phyloP scores from a whole-genome alignment of 208 protist genomes.

The Porcisia deanei region DNA sequence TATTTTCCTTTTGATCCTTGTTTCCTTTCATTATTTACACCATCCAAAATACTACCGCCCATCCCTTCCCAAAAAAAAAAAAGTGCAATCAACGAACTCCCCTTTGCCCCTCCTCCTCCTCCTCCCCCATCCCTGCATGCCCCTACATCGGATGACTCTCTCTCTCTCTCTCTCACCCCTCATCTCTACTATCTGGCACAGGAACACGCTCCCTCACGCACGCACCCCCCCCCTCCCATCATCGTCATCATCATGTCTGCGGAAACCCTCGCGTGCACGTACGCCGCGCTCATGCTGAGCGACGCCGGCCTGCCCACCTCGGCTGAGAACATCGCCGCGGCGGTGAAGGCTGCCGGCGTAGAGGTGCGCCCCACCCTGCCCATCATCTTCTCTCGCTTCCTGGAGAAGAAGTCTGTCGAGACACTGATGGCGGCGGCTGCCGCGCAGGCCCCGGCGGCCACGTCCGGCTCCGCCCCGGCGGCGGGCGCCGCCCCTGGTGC shows the following conservation, averaged over 20 bases:
- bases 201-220: background rate
- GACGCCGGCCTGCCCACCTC: constrained; percentile 72
- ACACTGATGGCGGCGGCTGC: constrained; percentile 60
- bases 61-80: too few species aligned
- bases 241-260: constrained; percentile 40
- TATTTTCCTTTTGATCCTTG: too few species aligned
- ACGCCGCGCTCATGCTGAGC: constrained; percentile 78
- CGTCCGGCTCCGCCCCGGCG: constrained; percentile 40
- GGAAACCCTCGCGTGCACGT: constrained; percentile 85
- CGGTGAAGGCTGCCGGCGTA: constrained; percentile 70
- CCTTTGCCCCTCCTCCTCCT: too few species aligned
- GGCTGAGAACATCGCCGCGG: constrained; percentile 74
- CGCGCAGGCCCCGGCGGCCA: constrained; percentile 41
- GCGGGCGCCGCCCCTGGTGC: constrained; percentile 54
- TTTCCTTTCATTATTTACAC: background rate
- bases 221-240: too few species aligned
- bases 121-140: background rate
- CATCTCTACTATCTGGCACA: background rate
- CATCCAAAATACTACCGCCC: too few species aligned
- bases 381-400: constrained; percentile 83
- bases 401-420: constrained; percentile 82
- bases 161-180: background rate
- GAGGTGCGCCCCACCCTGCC: constrained; percentile 70
- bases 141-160: background rate
- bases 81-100: too few species aligned